Base-by-base conservation (phyloP, 2,329 filamentous ascomycete species). In the Fusarium gaditjirri region DNA sequence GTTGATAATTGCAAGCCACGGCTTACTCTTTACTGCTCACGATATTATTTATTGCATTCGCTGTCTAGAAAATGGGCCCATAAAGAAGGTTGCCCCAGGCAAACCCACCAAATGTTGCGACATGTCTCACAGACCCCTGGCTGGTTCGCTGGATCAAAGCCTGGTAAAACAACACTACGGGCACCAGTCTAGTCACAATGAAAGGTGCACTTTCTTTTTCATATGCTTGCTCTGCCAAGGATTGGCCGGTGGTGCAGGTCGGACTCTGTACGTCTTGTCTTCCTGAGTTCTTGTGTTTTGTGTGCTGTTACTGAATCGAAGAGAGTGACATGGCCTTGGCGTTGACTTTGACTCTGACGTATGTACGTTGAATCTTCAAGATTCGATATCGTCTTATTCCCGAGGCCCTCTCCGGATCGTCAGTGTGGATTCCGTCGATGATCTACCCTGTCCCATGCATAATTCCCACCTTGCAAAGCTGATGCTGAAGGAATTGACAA, bases 51-150 rank as follows among this genome's bases (percentile, higher is more conserved):
- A 46, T 59, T 59, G 36, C 33, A 56, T 73, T 62, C 41, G 41
- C 42, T 46, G 42, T 70, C 35, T 46, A 23, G 21, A 50, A 16
- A 47, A 47, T 73, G 35, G 55, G 59, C 56, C 31, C 55, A 49
- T 64, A 61, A 68, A 53, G 62, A 46, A 70, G 71, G 71, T 71
- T 74, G 71, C 49, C 70, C 65, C 50, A 53, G 70, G 33, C 36
- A 72, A 67, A n/a, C 50, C 55, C 65, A 43, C 53, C 42, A 59
- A 61, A 49, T 54, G 55, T 50, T 66, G 57, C 55, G 52, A 49
- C 58, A 69, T 63, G 71, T 73, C 64, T 73, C 42, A 70, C 64
- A 35, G 41, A 39, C 53, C 68, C 71, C 64, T 72, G 44, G 59
- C 68, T 69, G 47, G 61, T 55, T 71, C 56, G 53, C 47, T 56